Percentiles rank a stretch among this genome's conserved stretches.
phyloP scores from a whole-genome alignment of 345 rosid genomes.

The Psidium guajava region DNA sequence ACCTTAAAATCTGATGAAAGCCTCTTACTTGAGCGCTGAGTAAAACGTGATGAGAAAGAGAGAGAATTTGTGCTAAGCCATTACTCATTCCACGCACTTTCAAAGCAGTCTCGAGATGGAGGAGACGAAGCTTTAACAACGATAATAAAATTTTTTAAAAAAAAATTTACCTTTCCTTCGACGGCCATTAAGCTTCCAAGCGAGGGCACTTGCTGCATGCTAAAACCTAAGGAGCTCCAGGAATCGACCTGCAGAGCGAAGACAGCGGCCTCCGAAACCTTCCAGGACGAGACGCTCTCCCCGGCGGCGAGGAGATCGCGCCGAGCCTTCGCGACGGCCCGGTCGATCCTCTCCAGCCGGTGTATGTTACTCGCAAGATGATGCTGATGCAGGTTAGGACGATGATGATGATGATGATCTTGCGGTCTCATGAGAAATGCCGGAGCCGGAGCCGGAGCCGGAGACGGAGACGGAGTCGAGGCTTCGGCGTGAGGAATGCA shows the following conservation, averaged over 20 bases:
- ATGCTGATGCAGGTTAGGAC: background rate
- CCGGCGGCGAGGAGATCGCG: conserved; percentile 21
- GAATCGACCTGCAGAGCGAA: conserved; percentile 40
- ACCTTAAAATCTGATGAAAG: background rate
- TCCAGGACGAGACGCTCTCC: conserved; percentile 47
- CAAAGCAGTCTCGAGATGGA: background rate
- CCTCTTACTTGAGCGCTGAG: background rate
- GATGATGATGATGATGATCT: background rate
- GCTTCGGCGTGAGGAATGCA: background rate
- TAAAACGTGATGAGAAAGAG: background rate
- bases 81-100: background rate
- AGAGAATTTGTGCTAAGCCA: background rate
- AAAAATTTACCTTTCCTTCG: conserved; percentile 50
- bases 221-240: conserved; percentile 57
- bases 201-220: conserved; percentile 53
- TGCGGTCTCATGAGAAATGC: background rate
- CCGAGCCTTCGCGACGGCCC: conserved; percentile 36
- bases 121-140: background rate
- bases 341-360: conserved; percentile 16
- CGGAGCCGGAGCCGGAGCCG: background rate
- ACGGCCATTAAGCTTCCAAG: conserved; percentile 38
- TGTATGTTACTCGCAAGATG: background rate
- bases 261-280: conserved; percentile 33
- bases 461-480: background rate
- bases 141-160: background rate